Evolutionary conservation across 768 basidiomycete species (phyloP).

Genomic region (Termitomyces sp.): DNA sequence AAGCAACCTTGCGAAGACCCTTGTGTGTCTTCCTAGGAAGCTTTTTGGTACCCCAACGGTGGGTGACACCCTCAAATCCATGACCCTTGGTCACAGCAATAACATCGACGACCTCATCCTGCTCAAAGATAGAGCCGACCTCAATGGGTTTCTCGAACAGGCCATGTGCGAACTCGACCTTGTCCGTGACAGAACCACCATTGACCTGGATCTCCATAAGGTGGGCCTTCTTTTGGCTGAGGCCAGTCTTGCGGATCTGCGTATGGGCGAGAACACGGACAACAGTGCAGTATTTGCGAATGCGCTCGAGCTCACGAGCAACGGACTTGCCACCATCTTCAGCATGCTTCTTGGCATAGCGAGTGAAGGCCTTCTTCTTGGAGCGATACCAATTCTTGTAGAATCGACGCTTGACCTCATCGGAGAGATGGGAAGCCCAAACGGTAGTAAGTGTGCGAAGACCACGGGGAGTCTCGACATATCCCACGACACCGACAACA

Average conservation of each 20-base stretch:
- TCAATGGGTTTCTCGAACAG: conserved; percentile 97
- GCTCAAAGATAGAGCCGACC: conserved; percentile 83
- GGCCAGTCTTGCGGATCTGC: conserved; percentile 96
- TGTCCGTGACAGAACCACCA: conserved; percentile 93
- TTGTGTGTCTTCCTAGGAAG: conserved; percentile 99
- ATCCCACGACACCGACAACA: conserved; percentile 96
- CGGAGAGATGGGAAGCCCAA: conserved; percentile 96
- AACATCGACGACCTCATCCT: conserved; percentile 93
- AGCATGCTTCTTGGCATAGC: conserved; percentile 98
- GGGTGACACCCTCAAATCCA: conserved; percentile 99
- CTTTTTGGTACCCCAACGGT: conserved; percentile 99
- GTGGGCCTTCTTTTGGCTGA: conserved; percentile 99
- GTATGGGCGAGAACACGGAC: conserved; percentile 99
- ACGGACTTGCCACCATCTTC: conserved; percentile 91
- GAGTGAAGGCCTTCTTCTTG: conserved; percentile 99
- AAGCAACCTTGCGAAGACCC: conserved; percentile 99
- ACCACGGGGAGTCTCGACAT: conserved; percentile 99
- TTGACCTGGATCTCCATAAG: conserved; percentile 99
- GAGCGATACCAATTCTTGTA: conserved; percentile 99
- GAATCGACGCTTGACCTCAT: conserved; percentile 98
- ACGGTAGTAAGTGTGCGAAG: conserved; percentile 98
- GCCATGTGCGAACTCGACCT: conserved; percentile 91
- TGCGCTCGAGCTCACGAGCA: conserved; percentile 95
- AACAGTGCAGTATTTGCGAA: conserved; percentile 99
- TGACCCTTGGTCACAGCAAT: conserved; percentile 99